Evolutionary conservation across 2,329 filamentous ascomycete species (phyloP).

Genomic region (Graphilbum ipis-grandicollis): DNA sequence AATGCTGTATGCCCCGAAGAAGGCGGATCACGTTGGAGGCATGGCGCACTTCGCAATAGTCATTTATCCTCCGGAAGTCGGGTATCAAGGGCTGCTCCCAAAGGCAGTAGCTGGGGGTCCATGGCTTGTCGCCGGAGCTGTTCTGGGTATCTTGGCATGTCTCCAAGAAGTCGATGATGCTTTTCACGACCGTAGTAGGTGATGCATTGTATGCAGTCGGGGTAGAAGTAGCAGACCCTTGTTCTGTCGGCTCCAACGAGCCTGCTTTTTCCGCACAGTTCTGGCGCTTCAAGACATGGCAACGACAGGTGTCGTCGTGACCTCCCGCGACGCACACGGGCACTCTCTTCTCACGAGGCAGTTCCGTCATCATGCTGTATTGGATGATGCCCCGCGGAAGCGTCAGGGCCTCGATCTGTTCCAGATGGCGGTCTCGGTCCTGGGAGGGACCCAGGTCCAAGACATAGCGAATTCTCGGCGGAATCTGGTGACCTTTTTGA

Average conservation of each 20-base stretch:
- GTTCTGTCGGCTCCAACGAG: too few species aligned
- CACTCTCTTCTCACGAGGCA: background rate
- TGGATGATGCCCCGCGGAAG: conserved; percentile 9
- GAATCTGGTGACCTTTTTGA: conserved; percentile 1
- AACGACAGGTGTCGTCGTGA: conserved; percentile 25
- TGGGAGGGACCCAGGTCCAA: conserved; percentile 9
- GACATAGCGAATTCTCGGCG: conserved; percentile 11
- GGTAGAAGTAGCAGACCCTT: too few species aligned
- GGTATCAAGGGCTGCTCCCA: conserved; percentile 11
- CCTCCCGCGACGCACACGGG: conserved; percentile 16
- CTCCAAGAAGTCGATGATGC: too few species aligned
- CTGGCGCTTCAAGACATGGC: too few species aligned
- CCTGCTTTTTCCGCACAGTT: too few species aligned
- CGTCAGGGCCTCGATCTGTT: conserved; percentile 9
- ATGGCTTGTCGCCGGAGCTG: too few species aligned
- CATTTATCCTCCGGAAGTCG: conserved; percentile 21
- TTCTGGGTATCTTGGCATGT: too few species aligned
- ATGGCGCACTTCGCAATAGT: conserved; percentile 50
- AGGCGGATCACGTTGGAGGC: conserved; percentile 45
- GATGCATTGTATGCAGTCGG: too few species aligned
- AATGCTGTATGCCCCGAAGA: conserved; percentile 31
- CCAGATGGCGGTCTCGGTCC: conserved; percentile 5
- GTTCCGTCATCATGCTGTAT: conserved; percentile 5
- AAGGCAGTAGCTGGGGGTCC: conserved; percentile 1
- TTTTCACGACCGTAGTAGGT: too few species aligned